A percentile compares a stretch with the other conserved stretches of the same genome.
These are phyloP conservation scores for Sorghum bicolor DNA, from an alignment of 176 grass and related monocot genomes.

Conservation along the genomic window DNA sequence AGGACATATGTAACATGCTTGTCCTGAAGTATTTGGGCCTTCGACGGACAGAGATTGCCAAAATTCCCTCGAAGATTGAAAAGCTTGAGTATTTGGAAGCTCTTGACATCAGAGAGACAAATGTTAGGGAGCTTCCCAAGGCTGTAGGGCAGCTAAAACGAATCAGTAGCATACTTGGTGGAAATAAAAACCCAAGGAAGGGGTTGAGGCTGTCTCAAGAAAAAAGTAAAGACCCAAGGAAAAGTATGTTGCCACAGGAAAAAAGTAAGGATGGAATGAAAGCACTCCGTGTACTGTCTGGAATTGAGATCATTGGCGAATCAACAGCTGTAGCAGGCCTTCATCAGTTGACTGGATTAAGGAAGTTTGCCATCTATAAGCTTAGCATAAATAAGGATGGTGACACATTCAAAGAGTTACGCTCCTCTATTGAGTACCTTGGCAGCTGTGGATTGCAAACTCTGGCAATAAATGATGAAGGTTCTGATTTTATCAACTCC, in stretches of 20 bases:
- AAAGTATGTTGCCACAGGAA: neutral
- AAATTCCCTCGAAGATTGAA: neutral
- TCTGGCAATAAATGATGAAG: neutral
- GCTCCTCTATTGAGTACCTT: conserved; percentile 16
- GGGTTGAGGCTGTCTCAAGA: neutral
- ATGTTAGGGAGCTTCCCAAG: neutral
- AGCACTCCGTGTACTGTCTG: neutral
- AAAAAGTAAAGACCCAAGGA: neutral
- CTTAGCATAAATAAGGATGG: neutral
- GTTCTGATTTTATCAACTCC: conserved; percentile 5
- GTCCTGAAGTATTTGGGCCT: conserved; percentile 16
- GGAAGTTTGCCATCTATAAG: conserved; percentile 20
- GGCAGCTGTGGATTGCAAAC: conserved; percentile 5
- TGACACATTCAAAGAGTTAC: neutral
- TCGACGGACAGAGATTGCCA: neutral
- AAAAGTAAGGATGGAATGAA: neutral
- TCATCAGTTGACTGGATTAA: neutral
- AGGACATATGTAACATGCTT: conserved; percentile 23
- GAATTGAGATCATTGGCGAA: neutral
- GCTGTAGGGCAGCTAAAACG: neutral
- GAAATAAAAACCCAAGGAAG: neutral
- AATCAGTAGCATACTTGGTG: conserved; percentile 16
- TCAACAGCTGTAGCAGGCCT: neutral
- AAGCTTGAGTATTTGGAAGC: neutral
- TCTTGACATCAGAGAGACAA: conserved; percentile 6